Evolutionary conservation across 2,329 filamentous ascomycete genomes (phyloP).

Genomic region (Orbilia oligospora): DNA sequence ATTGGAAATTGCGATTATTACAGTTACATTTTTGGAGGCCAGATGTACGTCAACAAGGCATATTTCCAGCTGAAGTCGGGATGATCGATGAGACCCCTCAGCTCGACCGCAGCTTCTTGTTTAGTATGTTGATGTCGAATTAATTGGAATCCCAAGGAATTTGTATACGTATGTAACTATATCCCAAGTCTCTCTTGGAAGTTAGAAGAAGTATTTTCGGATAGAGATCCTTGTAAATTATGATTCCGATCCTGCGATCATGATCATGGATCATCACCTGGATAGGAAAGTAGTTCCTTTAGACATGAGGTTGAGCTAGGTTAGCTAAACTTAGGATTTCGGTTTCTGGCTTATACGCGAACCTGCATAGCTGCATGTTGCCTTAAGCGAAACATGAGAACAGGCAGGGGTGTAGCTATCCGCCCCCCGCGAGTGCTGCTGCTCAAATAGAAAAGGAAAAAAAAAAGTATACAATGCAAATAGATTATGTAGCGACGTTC

Average conservation of each 20-base stretch:
- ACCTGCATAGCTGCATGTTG: constrained; percentile 40
- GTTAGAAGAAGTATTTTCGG: constrained; percentile 1
- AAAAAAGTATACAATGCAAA: too few relatives aligned
- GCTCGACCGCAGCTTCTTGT: too few relatives aligned
- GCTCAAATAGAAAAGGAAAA: too few relatives aligned
- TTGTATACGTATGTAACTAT: too few relatives aligned
- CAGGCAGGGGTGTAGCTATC: constrained; percentile 22
- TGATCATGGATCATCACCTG: too few relatives aligned
- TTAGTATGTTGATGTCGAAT: too few relatives aligned
- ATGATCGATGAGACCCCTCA: background rate
- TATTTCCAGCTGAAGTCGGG: constrained; percentile 31
- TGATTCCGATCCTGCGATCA: constrained; percentile 52
- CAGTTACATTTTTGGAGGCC: too few relatives aligned
- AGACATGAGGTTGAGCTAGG: background rate
- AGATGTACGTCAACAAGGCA: constrained; percentile 48
- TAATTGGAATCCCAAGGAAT: too few relatives aligned
- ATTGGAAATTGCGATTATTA: background rate
- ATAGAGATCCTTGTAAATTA: constrained; percentile 1
- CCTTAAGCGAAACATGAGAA: constrained; percentile 31
- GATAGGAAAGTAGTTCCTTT: background rate
- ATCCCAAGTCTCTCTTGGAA: background rate
- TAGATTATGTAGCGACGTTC: too few relatives aligned
- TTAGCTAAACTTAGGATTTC: constrained; percentile 47
- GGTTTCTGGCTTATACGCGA: constrained; percentile 45
- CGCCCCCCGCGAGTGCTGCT: background rate